Evolutionary conservation across 176 grass and related monocot genomes (phyloP), one percentile per base, ranked within the genome.

Genomic region (Cenchrus fungigraminus): DNA sequence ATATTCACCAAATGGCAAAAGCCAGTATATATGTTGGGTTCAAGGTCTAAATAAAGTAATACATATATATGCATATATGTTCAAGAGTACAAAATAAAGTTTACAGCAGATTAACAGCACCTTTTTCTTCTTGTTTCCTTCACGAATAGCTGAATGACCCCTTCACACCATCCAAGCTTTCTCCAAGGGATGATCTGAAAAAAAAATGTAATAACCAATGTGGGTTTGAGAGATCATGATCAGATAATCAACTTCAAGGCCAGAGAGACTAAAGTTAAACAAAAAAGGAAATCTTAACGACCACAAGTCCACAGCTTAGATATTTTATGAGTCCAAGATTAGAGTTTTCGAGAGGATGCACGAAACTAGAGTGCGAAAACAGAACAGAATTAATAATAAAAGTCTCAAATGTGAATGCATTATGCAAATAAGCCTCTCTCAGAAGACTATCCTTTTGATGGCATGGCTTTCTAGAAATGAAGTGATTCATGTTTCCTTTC

Each of bases 141-240:
- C n/a, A 87, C 67, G 77, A 93, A 58, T 93, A 89, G 46, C 28
- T 88, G 83, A 93, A 96, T 25, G 91, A 87, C 4, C 94, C 91
- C 83, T 89, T 96, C 51, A 96, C 88, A 20, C 91, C 94, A 70
- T 96, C 94, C 80, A 96, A 84, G 82, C 86, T 96, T 83, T 96
- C 94, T 70, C 94, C 94, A 79, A 96, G 50, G 37, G 94, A 96
- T 52, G 70, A 80, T 73, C 94, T 93, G 69, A 46, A 85, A 85
- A 51, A 4, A 77, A 2, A 53, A 81, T 6, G 6, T 9, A 14
- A 58, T 51, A 72, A 68, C 53, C 46, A 45, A 64, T 63, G 42
- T 29, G 50, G 32, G 2, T 25, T 56, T 60, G 1, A 32, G 10
- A 1, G 12, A 85, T 8, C 49, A 85, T 43, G 20, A 85, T 62